Conservation (phyloP, 78 protist species). For the Creolimax fragrantissima region DNA sequence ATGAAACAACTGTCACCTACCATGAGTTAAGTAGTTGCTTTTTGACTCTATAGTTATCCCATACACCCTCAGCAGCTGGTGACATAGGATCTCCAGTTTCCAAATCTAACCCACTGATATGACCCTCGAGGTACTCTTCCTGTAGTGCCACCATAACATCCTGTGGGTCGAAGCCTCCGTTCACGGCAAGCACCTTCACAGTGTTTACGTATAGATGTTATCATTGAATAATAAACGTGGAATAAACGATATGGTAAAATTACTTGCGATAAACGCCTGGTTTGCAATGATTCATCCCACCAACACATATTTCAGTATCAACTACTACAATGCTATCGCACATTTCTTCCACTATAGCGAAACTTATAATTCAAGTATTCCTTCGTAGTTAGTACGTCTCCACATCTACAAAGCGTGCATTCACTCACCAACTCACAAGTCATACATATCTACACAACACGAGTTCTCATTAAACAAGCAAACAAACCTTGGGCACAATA, state of each 20-base stretch:
- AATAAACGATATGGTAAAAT: too few species aligned
- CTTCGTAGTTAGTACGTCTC: too few species aligned
- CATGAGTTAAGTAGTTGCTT: conserved; percentile 71
- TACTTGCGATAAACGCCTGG: too few species aligned
- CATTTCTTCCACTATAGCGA: too few species aligned
- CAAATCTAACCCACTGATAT: conserved; percentile 82
- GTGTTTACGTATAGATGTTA: neutral
- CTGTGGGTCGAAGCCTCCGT: conserved; percentile 88
- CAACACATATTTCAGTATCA: too few species aligned
- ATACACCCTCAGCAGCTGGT: conserved; percentile 86
- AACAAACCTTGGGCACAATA: conserved; percentile 82
- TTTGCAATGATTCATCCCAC: too few species aligned
- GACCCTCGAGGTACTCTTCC: conserved; percentile 59
- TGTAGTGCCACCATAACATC: conserved; percentile 68
- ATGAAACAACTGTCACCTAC: too few species aligned
- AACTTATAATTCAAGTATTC: too few species aligned
- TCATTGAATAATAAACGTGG: neutral
- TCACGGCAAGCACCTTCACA: conserved; percentile 70
- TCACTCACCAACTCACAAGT: too few species aligned
- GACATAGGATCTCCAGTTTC: conserved; percentile 82
- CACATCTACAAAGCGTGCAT: too few species aligned
- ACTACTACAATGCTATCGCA: too few species aligned
- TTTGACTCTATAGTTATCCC: conserved; percentile 94
- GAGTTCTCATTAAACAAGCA: neutral
- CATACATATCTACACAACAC: neutral